phyloP scores from a whole-genome alignment of 2,329 filamentous ascomycete species.

The Clarireedia homoeocarpa region DNA sequence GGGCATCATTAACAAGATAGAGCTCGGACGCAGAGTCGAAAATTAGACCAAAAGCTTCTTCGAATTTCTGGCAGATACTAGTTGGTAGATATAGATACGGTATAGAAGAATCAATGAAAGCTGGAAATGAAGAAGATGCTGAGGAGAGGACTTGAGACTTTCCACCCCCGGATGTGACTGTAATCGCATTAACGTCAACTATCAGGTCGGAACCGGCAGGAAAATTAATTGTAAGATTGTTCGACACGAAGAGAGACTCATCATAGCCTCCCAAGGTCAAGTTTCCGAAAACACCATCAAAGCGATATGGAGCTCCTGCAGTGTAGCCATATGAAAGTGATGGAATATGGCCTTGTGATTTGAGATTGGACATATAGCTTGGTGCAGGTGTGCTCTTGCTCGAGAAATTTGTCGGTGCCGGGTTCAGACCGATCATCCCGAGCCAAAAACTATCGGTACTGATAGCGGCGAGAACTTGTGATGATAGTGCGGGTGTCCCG shows the following conservation, averaged over 20 bases:
- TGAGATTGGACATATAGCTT: slow-evolving; percentile 33
- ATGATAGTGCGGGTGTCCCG: slow-evolving; percentile 12
- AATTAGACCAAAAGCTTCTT: slow-evolving; percentile 29
- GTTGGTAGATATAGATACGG: slow-evolving; percentile 34
- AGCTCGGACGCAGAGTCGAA: slow-evolving; percentile 31
- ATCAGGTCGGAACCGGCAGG: slow-evolving; percentile 32
- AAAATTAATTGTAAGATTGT: slow-evolving; percentile 33
- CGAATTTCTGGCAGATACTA: slow-evolving; percentile 31
- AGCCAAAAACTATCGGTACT: slow-evolving; percentile 24
- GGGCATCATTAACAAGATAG: slow-evolving; percentile 30
- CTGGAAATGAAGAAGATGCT: slow-evolving; percentile 13
- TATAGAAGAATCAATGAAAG: slow-evolving; percentile 33
- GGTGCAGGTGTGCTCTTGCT: slow-evolving; percentile 15
- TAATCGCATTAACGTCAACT: slow-evolving; percentile 31
- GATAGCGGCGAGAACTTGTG: slow-evolving; percentile 26
- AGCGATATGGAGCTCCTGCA: slow-evolving; percentile 34
- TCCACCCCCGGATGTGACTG: slow-evolving; percentile 14
- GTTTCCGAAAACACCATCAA: slow-evolving; percentile 16
- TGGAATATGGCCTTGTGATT: slow-evolving; percentile 31
- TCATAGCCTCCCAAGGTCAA: slow-evolving; percentile 33
- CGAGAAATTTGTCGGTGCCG: slow-evolving; percentile 18
- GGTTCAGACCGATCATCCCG: slow-evolving; percentile 22
- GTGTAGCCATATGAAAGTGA: slow-evolving; percentile 38
- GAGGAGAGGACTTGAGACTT: slow-evolving; percentile 11
- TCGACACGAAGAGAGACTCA: slow-evolving; percentile 33